Evolutionary conservation across 495 filamentous ascomycete genomes (phyloP).

Genomic region (Lepraria neglecta): DNA sequence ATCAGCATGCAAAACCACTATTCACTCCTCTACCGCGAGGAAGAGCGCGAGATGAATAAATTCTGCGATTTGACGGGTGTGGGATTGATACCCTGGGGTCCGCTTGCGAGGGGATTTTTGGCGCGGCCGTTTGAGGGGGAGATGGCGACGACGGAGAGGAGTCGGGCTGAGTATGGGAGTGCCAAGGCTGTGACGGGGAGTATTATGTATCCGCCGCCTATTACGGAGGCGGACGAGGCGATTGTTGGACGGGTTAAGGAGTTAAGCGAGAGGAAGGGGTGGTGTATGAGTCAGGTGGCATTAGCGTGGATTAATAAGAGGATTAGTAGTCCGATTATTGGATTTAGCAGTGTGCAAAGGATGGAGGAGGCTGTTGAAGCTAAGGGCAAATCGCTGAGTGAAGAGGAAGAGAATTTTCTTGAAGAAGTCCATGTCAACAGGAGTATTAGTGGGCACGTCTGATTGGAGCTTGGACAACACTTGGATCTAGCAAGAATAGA

Average conservation of each 20-base stretch:
- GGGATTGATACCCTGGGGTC: conserved; percentile 57
- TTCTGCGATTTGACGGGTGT: conserved; percentile 47
- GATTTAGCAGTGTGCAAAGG: conserved; percentile 49
- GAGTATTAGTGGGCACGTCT: conserved; percentile 20
- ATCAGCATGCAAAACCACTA: conserved; percentile 71
- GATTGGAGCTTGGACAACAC: background rate
- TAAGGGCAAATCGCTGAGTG: conserved; percentile 45
- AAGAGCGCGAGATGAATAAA: conserved; percentile 64
- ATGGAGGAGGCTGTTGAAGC: conserved; percentile 53
- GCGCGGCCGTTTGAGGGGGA: conserved; percentile 35
- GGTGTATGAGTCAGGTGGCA: conserved; percentile 46
- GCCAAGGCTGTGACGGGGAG: background rate
- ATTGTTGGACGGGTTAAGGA: conserved; percentile 48
- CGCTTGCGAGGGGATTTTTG: conserved; percentile 45
- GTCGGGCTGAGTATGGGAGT: background rate
- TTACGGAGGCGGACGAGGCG: conserved; percentile 30
- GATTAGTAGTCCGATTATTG: conserved; percentile 54
- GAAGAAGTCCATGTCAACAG: conserved; percentile 59
- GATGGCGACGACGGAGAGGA: background rate
- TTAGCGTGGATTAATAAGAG: conserved; percentile 53
- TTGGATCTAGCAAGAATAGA: background rate
- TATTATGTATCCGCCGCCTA: background rate
- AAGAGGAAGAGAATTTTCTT: conserved; percentile 55
- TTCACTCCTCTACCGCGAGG: conserved; percentile 69
- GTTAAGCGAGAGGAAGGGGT: conserved; percentile 49